Evolutionary conservation across 1,139 yeast species (phyloP).

Genomic region (Sugiyamaella pinicola): DNA sequence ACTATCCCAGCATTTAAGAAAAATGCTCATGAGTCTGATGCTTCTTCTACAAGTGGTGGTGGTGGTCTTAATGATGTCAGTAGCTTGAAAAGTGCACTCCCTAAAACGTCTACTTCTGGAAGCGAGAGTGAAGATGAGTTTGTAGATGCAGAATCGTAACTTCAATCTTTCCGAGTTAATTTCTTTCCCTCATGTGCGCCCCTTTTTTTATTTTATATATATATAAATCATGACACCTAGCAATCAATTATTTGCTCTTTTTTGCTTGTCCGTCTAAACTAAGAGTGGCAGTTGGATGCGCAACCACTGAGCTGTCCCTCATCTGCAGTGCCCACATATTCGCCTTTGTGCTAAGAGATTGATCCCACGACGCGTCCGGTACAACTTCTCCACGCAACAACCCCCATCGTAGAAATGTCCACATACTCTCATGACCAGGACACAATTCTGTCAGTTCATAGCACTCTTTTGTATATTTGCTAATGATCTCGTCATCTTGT

Average conservation of each 20-base stretch:
- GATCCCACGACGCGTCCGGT: conserved; percentile 6
- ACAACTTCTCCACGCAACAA: not conserved
- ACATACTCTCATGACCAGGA: conserved; percentile 33
- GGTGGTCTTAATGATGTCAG: conserved; percentile 21
- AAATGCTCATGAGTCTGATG: conserved; percentile 29
- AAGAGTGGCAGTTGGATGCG: not conserved
- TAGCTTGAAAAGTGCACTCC: conserved; percentile 19
- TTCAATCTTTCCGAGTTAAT: not conserved
- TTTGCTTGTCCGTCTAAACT: too few relatives aligned
- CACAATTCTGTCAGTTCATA: conserved; percentile 22
- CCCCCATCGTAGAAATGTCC: conserved; percentile 27
- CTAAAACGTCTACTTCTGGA: conserved; percentile 8
- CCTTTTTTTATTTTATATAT: not conserved
- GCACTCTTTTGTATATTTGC: conserved; percentile 18
- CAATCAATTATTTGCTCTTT: too few relatives aligned
- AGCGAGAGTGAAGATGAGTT: conserved; percentile 33
- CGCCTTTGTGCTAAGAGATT: not conserved
- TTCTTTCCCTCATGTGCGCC: not conserved
- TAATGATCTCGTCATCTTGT: conserved; percentile 12
- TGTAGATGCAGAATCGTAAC: conserved; percentile 31
- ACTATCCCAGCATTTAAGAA: conserved; percentile 70
- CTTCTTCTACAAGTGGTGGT: conserved; percentile 4
- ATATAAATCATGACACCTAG: conserved; percentile 1
- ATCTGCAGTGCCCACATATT: conserved; percentile 1
- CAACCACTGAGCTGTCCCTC: too few relatives aligned